Conservation (phyloP, 345 rosid genomes). For the Heritiera littoralis region DNA sequence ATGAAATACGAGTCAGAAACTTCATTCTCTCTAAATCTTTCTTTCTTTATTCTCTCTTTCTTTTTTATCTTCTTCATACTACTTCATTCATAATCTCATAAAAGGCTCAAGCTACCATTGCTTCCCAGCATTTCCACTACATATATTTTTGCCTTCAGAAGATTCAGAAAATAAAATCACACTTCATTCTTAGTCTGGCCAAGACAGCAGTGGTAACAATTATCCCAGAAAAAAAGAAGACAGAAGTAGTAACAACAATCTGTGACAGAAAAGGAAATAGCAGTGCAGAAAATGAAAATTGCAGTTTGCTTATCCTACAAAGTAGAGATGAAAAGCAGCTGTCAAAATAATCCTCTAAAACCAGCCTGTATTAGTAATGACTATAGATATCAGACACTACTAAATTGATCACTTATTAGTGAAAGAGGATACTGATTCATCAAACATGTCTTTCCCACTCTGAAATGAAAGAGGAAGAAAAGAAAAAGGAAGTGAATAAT, state of each 20-base stretch:
- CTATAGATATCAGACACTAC: not conserved
- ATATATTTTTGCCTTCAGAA: too few relatives aligned
- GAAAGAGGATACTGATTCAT: constrained; percentile 80
- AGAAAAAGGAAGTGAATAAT: not conserved
- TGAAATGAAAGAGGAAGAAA: constrained; percentile 27
- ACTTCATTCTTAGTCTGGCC: too few relatives aligned
- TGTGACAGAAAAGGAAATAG: too few relatives aligned
- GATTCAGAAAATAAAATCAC: too few relatives aligned
- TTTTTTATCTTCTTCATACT: too few relatives aligned
- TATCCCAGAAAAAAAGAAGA: too few relatives aligned
- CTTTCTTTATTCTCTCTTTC: too few relatives aligned
- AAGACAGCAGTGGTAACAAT: too few relatives aligned
- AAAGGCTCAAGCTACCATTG: too few relatives aligned
- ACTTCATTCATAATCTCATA: too few relatives aligned
- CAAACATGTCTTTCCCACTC: constrained; percentile 91
- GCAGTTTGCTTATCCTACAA: not conserved
- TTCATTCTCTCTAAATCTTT: too few relatives aligned
- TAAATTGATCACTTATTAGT: not conserved
- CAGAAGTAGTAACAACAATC: not conserved
- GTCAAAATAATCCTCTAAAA: not conserved
- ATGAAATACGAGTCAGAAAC: too few relatives aligned
- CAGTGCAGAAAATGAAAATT: not conserved
- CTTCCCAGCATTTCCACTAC: not conserved
- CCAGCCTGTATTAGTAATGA: not conserved
- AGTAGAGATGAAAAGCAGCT: not conserved